Conservation (phyloP, 495 filamentous ascomycete species). For the Oleoguttula mirabilis region DNA sequence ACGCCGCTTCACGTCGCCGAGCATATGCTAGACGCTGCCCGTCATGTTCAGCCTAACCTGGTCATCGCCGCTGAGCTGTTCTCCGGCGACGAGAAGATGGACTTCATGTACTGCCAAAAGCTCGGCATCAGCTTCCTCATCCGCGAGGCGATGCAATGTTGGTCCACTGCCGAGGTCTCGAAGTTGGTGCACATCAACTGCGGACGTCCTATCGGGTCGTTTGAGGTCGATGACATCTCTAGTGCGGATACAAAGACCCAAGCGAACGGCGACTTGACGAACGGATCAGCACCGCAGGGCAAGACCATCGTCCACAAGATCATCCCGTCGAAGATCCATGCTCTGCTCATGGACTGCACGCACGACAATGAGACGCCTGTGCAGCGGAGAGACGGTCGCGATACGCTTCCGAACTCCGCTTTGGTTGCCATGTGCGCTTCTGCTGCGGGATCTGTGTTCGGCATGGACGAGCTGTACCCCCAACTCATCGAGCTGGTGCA, state of each 20-base stretch:
- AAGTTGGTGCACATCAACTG: conserved; percentile 88
- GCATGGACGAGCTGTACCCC: conserved; percentile 97
- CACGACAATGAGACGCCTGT: conserved; percentile 96
- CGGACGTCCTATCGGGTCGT: conserved; percentile 89
- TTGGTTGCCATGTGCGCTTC: conserved; percentile 91
- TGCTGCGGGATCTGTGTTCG: conserved; percentile 89
- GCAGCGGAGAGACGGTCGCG: conserved; percentile 87
- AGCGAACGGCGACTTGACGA: conserved; percentile 31
- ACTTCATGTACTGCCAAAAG: conserved; percentile 87
- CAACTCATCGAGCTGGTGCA: conserved; percentile 78
- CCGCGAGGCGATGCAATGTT: conserved; percentile 95
- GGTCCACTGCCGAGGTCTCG: conserved; percentile 86
- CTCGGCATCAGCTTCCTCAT: conserved; percentile 84
- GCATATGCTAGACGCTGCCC: conserved; percentile 83
- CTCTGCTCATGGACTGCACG: conserved; percentile 97
- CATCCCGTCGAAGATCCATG: conserved; percentile 71
- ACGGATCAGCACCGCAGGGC: conserved; percentile 32
- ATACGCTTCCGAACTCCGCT: conserved; percentile 92
- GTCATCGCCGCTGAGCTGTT: conserved; percentile 95
- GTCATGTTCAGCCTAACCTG: conserved; percentile 74
- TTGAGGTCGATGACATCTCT: conserved; percentile 59
- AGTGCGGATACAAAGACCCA: conserved; percentile 26
- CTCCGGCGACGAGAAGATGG: conserved; percentile 87
- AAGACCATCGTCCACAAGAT: conserved; percentile 58
- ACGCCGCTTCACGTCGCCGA: conserved; percentile 89